Evolutionary conservation across 768 basidiomycete species (phyloP), one percentile per base, ranked within the genome.

Genomic region (Lactarius akahatsu): DNA sequence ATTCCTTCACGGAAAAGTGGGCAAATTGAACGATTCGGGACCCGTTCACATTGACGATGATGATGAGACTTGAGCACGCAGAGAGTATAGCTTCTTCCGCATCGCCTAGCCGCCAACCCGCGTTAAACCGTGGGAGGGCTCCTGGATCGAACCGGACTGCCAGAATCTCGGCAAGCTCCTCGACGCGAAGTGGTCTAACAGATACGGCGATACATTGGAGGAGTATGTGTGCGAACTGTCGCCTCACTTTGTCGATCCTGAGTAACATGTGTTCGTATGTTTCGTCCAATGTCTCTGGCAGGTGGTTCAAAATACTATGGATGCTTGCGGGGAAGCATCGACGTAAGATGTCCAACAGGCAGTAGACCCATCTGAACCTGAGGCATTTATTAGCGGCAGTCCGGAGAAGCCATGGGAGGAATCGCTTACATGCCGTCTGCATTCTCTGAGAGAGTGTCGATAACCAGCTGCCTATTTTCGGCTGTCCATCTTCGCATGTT

Each of bases 341-440:
- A 7, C 64, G 64, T 16, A 65, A 40, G n/a, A n/a, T 36, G 3
- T 65, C 59, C 4, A 65, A 16, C 13, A 56, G 59, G 41, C 64
- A 65, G 10, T 41, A 28, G 0, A 61, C 64, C 50, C 40, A 65
- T 20, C 64, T 52, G 4, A 61, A 65, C 64, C 64, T 65, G 16
- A 0, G 0, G 18, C 4, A 56, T 18, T 32, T 23, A 9, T 28
- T 32, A 34, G 6, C 2, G 2, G 30, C 50, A 8, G 4, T 4
- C 10, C 30, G 1, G 16, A 43, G 16, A 8, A 23, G 23, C 10
- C 0, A 20, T 2, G 9, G 13, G n/a, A 2, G 28, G 64, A 56
- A 7, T 18, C 16, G 2, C 41, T 56, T 7, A 66, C 47, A 41
- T 66, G 38, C 4, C 56, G 57, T 26, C 38, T 20, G 7, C 15